Evolutionary conservation across 345 rosid species (phyloP).

Genomic region (Eucalyptus regnans): DNA sequence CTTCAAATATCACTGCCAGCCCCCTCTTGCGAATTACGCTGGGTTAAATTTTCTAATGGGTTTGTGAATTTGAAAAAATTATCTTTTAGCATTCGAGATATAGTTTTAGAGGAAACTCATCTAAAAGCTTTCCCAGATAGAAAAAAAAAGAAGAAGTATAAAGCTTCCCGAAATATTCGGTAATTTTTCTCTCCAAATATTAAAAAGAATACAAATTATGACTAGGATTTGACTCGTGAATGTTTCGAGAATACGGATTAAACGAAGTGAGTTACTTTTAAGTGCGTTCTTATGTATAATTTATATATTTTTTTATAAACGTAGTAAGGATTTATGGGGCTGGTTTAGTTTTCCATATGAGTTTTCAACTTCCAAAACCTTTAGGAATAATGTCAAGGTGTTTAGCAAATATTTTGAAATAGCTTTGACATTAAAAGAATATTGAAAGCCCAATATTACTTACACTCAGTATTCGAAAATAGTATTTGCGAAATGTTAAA

Average conservation of each 20-base stretch:
- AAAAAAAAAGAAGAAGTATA: background rate
- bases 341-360: fast-evolving
- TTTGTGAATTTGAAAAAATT: background rate
- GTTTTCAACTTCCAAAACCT: fast-evolving
- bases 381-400: fast-evolving
- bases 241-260: fast-evolving
- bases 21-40: background rate
- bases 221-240: background rate
- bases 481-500: fast-evolving
- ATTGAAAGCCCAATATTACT: fast-evolving
- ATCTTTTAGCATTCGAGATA: background rate
- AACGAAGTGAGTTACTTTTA: background rate
- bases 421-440: too few species aligned
- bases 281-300: fast-evolving
- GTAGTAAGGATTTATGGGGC: background rate
- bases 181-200: background rate
- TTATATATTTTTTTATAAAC: fast-evolving
- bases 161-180: background rate
- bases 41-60: background rate
- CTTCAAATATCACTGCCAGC: background rate
- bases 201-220: background rate
- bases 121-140: background rate
- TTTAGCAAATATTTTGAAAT: fast-evolving
- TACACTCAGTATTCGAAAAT: fast-evolving
- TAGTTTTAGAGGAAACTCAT: background rate